Evolutionary conservation across 768 basidiomycete genomes (phyloP), one percentile per base, ranked within the genome.

Genomic region (Phylloporus scabripes): DNA sequence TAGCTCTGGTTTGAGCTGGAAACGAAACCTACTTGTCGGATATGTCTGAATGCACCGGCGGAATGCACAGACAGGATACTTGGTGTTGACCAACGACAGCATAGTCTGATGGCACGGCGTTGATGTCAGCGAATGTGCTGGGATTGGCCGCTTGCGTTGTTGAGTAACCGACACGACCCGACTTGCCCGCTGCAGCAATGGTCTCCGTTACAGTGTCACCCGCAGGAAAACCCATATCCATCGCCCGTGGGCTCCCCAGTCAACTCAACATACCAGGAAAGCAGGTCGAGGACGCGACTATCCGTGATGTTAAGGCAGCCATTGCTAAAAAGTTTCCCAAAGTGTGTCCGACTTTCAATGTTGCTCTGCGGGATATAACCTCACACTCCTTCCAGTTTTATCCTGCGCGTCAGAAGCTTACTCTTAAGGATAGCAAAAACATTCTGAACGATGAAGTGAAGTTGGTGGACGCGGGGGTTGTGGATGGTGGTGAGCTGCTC

Each of bases 341-440:
- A 59, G 82, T 76, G 50, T 45, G 59, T 54, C 43, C 15, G 0
- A 31, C 21, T 24, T 6, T 40, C 26, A 12, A 18, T n/a, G 8
- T n/a, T n/a, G n/a, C 9, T 24, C 24, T 36, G 10, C 17, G 6
- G 4, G 48, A 36, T 32, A 46, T 54, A 24, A 51, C 46, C 23
- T 52, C 31, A 31, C 29, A 26, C 23, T 12, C 7, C 44, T 53
- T 5, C 2, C 29, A 18, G 92, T 80, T 94, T 55, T 76, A 81
- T 50, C 60, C 75, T 0, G 68, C 81, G 41, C 79, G 92, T 14
- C 93, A 95, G 62, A 85, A 84, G 59, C 65, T 96, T 11, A 73
- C 81, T 1, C 65, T 83, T 4, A 80, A 80, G 45, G 81, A 78
- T 45, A 79, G 82, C 39, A 78, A 75, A 47, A 82, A 79, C 49